A percentile compares a stretch with the other conserved stretches of the same genome.
These are phyloP conservation scores for Plenodomus biglobosus DNA, from an alignment of 2,329 filamentous ascomycete genomes.

Conservation along the genomic window DNA sequence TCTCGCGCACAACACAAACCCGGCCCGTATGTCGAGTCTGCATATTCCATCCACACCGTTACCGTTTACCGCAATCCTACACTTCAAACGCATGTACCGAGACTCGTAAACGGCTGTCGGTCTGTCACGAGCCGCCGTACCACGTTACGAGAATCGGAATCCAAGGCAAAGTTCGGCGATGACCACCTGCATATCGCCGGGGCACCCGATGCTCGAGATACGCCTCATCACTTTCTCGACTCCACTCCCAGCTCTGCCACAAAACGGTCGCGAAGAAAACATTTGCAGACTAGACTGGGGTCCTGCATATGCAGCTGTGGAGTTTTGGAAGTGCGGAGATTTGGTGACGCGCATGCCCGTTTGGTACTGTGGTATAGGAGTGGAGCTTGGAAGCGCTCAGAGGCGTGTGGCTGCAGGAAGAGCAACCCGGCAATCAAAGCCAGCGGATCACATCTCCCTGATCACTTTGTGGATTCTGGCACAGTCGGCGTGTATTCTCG, in stretches of 20 bases:
- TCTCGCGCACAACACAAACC: too few relatives aligned
- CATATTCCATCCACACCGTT: too few relatives aligned
- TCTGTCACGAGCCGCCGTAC: not conserved
- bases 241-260: not conserved
- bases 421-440: not conserved
- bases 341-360: not conserved
- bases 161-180: not conserved
- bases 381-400: not conserved
- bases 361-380: not conserved
- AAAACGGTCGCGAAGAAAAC: not conserved
- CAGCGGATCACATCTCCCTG: not conserved
- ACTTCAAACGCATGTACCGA: not conserved
- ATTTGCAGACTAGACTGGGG: not conserved
- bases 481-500: not conserved
- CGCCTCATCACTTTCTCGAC: constrained; percentile 17
- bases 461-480: not conserved
- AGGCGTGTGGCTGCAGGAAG: not conserved
- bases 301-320: not conserved
- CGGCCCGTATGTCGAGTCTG: too few relatives aligned
- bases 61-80: too few relatives aligned
- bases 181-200: constrained; percentile 16
- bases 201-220: constrained; percentile 5
- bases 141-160: not conserved
- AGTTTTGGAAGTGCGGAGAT: not conserved
- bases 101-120: not conserved